phyloP scores from a whole-genome alignment of 2,329 filamentous ascomycete species.

The Juglanconis sp. region DNA sequence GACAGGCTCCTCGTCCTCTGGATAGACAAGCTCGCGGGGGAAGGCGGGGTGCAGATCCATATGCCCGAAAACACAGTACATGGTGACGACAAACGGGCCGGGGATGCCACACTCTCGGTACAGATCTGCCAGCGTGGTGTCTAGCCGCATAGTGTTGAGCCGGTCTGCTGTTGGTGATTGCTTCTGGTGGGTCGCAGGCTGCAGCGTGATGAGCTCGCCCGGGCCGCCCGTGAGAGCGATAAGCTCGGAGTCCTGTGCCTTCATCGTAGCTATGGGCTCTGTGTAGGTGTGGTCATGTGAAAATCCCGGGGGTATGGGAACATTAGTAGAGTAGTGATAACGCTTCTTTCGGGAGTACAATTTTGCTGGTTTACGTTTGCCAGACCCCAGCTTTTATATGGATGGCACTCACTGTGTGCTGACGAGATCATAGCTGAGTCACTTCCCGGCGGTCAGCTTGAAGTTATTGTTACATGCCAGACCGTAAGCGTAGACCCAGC shows the following conservation, averaged over 20 bases:
- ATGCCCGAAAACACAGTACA: constrained; percentile 24
- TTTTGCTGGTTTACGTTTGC: no score
- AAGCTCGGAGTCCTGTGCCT: no score
- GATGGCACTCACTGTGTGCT: no score
- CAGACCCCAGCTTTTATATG: no score
- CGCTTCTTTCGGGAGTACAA: no score
- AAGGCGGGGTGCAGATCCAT: constrained; percentile 23
- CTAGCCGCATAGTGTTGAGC: constrained; percentile 9
- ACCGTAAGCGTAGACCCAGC: no score
- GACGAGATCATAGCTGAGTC: no score
- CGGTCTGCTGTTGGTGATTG: not conserved
- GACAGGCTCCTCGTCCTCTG: constrained; percentile 25
- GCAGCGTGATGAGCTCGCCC: not conserved
- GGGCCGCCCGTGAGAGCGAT: no score
- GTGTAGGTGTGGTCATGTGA: no score
- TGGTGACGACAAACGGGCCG: constrained; percentile 23
- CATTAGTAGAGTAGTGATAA: no score
- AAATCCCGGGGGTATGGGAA: no score
- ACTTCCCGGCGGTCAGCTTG: not conserved
- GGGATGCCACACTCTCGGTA: constrained; percentile 22
- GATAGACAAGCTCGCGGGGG: constrained; percentile 21
- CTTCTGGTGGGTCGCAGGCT: not conserved
- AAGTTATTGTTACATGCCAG: not conserved
- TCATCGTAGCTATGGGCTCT: no score
- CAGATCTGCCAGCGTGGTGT: constrained; percentile 23